Evolutionary conservation across 1,284 basidiomycete genomes (phyloP), one percentile per base, ranked within the genome.

Genomic region (Heterobasidion parviporum): DNA sequence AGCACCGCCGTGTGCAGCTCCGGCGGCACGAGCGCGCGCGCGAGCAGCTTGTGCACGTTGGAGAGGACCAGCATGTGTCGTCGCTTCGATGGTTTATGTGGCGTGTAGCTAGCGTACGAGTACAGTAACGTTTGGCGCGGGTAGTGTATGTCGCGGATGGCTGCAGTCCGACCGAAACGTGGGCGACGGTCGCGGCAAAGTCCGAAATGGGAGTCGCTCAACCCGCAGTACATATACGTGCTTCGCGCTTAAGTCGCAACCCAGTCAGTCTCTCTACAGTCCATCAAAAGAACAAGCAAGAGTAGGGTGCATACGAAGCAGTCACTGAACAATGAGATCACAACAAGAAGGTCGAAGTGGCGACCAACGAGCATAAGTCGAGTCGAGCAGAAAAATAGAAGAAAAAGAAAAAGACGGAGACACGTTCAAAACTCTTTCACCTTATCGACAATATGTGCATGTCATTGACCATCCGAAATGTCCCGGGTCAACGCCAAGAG

Each of bases 1-100:
- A 87, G 74, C 47, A 79, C 76, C 0, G 79, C 83, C 1, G 83
- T 85, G 62, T 86, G 83, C 48, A 86, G 62, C 36, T 71, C 67
- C 1, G 80, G 79, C 14, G 75, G 71, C n/a, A 72, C 67, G 15
- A 85, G 70, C 14, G 82, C 73, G 65, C 81, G 78, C 18, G 76
- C 72, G 33, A 86, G 76, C n/a, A 83, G 70, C 55, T 73, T 76
- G 62, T 83, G 80, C 36, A 87, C 70, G 53, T 79, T 79, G 35
- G 81, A 77, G 50, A 87, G 74, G 59, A 81, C 78, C 45, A 86
- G 74, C 83, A 87, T 86, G 50, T 41, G 20, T 34, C n/a, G n/a
- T 20, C 16, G 41, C 41, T 44, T 44, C 41, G 16, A 16, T 44
- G 41, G 14, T 44, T 44, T 26, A 26, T 26, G 26, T 5, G 26